Conservation (phyloP, 1,139 yeast species). For the Casaregolazyma lundiana region DNA sequence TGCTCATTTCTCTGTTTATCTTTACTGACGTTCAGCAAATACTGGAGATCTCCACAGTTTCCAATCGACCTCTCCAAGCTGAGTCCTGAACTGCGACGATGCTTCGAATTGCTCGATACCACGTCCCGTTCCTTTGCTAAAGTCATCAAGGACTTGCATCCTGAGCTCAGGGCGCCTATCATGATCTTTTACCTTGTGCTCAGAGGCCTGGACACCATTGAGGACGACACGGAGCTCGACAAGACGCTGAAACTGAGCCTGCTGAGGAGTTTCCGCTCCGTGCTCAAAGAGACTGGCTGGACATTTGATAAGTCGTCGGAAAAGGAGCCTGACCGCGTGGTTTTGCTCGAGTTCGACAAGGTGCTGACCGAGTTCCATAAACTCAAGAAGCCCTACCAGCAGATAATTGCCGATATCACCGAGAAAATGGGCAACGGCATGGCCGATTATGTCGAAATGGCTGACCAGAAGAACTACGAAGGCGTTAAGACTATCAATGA, state of each 20-base stretch:
- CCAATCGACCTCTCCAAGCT: constrained; percentile 46
- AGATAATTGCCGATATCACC: constrained; percentile 71
- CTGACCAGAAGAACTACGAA: constrained; percentile 55
- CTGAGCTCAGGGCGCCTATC: constrained; percentile 74
- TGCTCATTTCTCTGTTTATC: constrained; percentile 9
- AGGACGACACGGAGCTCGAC: constrained; percentile 89
- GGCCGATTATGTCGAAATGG: constrained; percentile 85
- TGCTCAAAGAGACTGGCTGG: constrained; percentile 63
- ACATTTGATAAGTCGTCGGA: constrained; percentile 65
- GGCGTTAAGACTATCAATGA: constrained; percentile 78
- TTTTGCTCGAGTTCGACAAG: constrained; percentile 67
- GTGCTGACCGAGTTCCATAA: constrained; percentile 68
- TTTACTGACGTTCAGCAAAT: constrained; percentile 21
- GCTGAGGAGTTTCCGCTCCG: constrained; percentile 60
- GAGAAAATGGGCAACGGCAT: constrained; percentile 91
- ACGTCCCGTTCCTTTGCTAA: constrained; percentile 93
- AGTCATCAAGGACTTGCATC: constrained; percentile 86
- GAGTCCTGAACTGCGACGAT: constrained; percentile 49
- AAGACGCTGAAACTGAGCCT: constrained; percentile 69
- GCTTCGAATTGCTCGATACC: constrained; percentile 60
- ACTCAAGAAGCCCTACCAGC: constrained; percentile 72
- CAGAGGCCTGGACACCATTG: constrained; percentile 92
- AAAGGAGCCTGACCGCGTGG: constrained; percentile 75
- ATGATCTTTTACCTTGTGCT: constrained; percentile 80
- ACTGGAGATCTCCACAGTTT: constrained; percentile 41